A percentile compares a stretch with the other conserved stretches of the same genome.
These are phyloP conservation scores for Exserohilum turcica DNA, from an alignment of 2,329 filamentous ascomycete genomes.

Conservation along the genomic window DNA sequence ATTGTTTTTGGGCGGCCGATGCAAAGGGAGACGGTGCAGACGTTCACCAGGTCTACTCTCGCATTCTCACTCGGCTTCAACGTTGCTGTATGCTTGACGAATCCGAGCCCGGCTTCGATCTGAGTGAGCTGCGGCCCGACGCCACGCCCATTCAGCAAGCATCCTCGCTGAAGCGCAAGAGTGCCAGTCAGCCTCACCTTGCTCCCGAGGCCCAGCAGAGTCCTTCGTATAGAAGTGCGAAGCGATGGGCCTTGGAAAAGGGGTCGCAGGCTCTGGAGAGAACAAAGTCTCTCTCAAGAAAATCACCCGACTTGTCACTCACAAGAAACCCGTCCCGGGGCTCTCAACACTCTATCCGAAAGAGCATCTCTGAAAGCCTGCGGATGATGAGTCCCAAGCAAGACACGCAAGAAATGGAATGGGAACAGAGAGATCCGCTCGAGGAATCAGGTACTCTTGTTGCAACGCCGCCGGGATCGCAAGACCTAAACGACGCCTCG, in stretches of 20 bases:
- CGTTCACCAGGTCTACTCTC: constrained; percentile 42
- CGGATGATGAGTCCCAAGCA: constrained; percentile 39
- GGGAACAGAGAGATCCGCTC: constrained; percentile 33
- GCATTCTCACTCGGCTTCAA: constrained; percentile 54
- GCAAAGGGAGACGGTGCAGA: constrained; percentile 39
- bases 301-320: constrained; percentile 35
- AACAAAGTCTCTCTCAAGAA: constrained; percentile 39
- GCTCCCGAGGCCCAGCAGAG: constrained; percentile 34
- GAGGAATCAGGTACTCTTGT: constrained; percentile 38
- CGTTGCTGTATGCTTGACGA: constrained; percentile 49
- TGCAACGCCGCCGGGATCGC: constrained; percentile 35
- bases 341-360: constrained; percentile 43
- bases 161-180: constrained; percentile 42
- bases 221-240: constrained; percentile 43
- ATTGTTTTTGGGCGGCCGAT: constrained; percentile 74
- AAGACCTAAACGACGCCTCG: constrained; percentile 33
- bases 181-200: constrained; percentile 31
- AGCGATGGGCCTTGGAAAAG: constrained; percentile 45
- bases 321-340: constrained; percentile 38
- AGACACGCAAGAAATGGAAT: constrained; percentile 37
- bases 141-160: constrained; percentile 27
- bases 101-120: constrained; percentile 40
- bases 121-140: constrained; percentile 32
- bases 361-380: constrained; percentile 41
- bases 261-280: constrained; percentile 43